phyloP scores from a whole-genome alignment of 2,329 filamentous ascomycete genomes.

The Trichophyton equinum region DNA sequence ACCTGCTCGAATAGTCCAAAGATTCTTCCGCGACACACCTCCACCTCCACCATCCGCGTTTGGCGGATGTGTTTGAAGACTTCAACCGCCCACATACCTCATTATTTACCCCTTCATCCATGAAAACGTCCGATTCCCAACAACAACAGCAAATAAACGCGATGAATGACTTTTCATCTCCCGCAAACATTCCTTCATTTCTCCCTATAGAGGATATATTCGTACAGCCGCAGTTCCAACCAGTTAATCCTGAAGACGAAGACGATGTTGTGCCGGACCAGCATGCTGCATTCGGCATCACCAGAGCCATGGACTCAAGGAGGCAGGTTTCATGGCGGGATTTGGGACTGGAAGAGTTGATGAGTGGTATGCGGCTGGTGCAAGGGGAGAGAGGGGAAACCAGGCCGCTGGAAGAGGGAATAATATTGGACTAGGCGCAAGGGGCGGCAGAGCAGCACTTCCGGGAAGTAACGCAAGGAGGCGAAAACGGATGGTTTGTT shows the following conservation, averaged over 20 bases:
- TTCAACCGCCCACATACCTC: conserved; percentile 36
- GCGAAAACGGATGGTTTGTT: conserved; percentile 26
- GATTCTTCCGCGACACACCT: conserved; percentile 38
- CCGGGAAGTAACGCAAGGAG: conserved; percentile 21
- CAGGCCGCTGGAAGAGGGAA: conserved; percentile 29
- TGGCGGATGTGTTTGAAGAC: conserved; percentile 40
- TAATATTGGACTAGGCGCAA: conserved; percentile 28
- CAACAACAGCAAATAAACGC: conserved; percentile 1
- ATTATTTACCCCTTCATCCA: conserved; percentile 14
- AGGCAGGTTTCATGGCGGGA: conserved; percentile 47
- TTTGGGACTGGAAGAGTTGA: conserved; percentile 42
- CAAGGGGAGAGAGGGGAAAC: conserved; percentile 16
- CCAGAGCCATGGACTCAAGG: conserved; percentile 46
- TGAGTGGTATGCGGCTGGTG: conserved; percentile 23
- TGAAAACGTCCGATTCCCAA: conserved; percentile 2
- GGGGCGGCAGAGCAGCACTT: conserved; percentile 21
- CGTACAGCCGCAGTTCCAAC: conserved; percentile 48
- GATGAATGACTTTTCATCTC: conserved; percentile 5
- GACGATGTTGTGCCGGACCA: conserved; percentile 56
- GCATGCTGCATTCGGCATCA: conserved; percentile 55
- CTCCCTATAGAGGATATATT: conserved; percentile 49
- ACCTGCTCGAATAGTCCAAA: conserved; percentile 29
- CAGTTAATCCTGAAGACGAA: conserved; percentile 53
- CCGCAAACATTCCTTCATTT: conserved; percentile 25
- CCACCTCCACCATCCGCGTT: conserved; percentile 37